Base-by-base conservation (phyloP, 2,329 filamentous ascomycete genomes). In the Aphanocladium album region DNA sequence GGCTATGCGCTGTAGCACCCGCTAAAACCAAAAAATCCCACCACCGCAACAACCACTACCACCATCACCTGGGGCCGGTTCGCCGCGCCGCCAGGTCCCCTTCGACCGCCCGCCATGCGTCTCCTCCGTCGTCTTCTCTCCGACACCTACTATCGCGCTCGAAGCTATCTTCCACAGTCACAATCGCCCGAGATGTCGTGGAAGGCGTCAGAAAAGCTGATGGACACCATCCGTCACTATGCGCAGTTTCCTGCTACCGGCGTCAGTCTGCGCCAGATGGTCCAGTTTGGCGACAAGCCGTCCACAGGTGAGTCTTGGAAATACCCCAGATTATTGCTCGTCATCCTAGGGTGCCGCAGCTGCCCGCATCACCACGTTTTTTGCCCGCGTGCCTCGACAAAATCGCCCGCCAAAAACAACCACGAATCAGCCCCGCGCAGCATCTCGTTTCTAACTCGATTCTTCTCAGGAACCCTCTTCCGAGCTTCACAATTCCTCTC, bases 211-310 rank as follows among this genome's bases (percentile, higher is more conserved):
- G 89, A 93, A 76, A 84, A 86, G 79, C 79, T 98, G 87, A 95
- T 96, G 91, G 89, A 95, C 70, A 96, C 90, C 81, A 97, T 97
- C 88, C 87, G 89, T 77, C 92, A 97, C 79, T 97, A 97, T 84
- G 91, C 92, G 75, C 91, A 87, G 77, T 99, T 98, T 77, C 95
- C 95, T 66, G 95, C 95, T 63, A 99, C 95, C 16, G 95, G 95
- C 70, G 90, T 96, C 70, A 97, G 93, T 74, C 83, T 99, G 76
- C 86, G 95, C 74, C 95, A 99, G 83, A 99, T 99, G 95, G 93
- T 98, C 62, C 93, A 98, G 76, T 98, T 98, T 75, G 93, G 93
- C 72, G 92, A 96, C 80, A 90, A 87, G 74, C 93, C 93, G 57
- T 97, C 93, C 17, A 90, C 88, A 69, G 91, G 91, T 95, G 80